phyloP scores from a whole-genome alignment of 73 alveolate species.

The Stentor roeselii region DNA sequence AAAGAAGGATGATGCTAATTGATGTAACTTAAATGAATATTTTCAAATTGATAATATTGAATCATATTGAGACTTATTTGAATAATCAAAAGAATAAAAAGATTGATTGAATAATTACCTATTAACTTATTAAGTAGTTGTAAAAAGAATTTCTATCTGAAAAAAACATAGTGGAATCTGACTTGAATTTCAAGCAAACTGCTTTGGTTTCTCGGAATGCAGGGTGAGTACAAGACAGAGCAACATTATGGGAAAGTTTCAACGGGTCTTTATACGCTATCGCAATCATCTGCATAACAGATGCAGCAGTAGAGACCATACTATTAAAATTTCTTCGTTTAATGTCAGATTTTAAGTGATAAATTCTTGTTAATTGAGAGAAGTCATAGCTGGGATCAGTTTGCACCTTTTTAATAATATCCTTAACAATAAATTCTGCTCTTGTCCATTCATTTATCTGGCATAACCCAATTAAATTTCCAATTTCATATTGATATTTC shows the following conservation, averaged over 20 bases:
- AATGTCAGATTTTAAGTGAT: not conserved
- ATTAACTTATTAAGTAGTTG: too few relatives aligned
- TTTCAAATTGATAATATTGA: too few relatives aligned
- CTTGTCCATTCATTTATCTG: not conserved
- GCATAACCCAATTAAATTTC: not conserved
- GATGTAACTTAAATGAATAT: too few relatives aligned
- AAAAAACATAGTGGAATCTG: too few relatives aligned
- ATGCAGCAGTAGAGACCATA: not conserved
- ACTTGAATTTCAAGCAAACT: too few relatives aligned
- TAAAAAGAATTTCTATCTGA: too few relatives aligned
- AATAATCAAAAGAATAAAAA: too few relatives aligned
- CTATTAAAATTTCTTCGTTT: not conserved
- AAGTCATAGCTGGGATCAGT: not conserved
- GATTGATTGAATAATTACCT: too few relatives aligned
- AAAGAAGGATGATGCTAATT: too few relatives aligned
- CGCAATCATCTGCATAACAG: not conserved
- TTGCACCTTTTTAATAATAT: too few relatives aligned
- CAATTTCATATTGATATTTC: not conserved
- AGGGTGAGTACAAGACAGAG: not conserved
- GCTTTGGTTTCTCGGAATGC: too few relatives aligned
- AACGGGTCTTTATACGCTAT: not conserved
- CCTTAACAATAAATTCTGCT: not conserved
- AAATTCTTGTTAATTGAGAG: not conserved
- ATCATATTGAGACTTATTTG: too few relatives aligned
- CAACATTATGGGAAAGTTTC: not conserved